Percentiles rank a stretch among this genome's conserved stretches.
phyloP scores from a whole-genome alignment of 371 early-diverging fungal genomes.

The Syncephalastrum sp. region DNA sequence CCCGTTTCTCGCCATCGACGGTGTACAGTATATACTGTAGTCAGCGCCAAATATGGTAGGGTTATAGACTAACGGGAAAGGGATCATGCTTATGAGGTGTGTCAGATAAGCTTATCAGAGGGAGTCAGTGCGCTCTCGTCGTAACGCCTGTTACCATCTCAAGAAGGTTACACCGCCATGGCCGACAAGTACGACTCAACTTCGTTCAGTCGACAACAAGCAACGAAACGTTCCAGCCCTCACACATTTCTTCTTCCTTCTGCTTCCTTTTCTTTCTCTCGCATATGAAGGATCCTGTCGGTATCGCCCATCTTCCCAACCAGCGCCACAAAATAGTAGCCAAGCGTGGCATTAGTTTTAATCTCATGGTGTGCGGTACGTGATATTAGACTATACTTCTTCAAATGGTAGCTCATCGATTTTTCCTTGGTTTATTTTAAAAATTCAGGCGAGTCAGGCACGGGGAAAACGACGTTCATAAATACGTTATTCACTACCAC shows the following conservation, averaged over 20 bases:
- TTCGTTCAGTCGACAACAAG: not conserved
- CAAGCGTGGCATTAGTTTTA: conserved; percentile 89
- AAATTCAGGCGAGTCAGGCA: conserved; percentile 25
- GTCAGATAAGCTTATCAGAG: no score
- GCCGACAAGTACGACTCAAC: no score
- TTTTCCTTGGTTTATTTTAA: not conserved
- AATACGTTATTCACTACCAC: conserved; percentile 80
- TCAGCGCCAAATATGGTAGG: no score
- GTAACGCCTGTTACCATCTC: no score
- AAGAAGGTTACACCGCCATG: no score
- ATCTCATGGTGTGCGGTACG: conserved; percentile 95
- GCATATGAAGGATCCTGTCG: conserved; percentile 43
- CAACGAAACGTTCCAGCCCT: not conserved
- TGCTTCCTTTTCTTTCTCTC: conserved; percentile 1
- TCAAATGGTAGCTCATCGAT: not conserved
- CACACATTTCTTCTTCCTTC: not conserved
- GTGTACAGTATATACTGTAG: no score
- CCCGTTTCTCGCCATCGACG: no score
- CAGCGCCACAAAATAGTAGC: conserved; percentile 94
- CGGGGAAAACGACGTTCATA: conserved; percentile 85
- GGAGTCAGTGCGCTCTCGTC: no score
- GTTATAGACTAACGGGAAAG: no score
- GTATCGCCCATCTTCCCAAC: conserved; percentile 97
- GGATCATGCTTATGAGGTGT: no score
- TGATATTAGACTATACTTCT: not conserved